A percentile compares a stretch with the other conserved stretches of the same genome.
Conservation (phyloP, 805 yeast genomes). For the Lipomyces anomalus region DNA sequence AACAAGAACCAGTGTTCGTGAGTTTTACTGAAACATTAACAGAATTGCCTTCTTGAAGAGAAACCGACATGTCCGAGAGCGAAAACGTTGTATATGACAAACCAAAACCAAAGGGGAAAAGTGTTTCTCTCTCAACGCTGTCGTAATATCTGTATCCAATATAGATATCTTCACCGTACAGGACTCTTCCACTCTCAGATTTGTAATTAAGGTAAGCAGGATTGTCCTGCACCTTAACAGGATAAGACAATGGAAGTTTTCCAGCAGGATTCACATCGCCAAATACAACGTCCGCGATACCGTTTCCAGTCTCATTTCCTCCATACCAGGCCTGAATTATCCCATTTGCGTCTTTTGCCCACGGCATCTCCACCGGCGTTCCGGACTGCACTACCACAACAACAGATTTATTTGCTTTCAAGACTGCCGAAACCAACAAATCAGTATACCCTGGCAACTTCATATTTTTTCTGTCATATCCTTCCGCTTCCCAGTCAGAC, state of each 20-base stretch:
- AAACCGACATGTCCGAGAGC: conserved; percentile 34
- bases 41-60: conserved; percentile 26
- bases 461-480: conserved; percentile 49
- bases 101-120: conserved; percentile 60
- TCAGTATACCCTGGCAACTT: conserved; percentile 47
- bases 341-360: conserved; percentile 41
- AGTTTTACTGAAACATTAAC: conserved; percentile 42
- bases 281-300: conserved; percentile 52
- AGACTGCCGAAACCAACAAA: conserved; percentile 42
- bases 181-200: conserved; percentile 47
- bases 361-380: conserved; percentile 56
- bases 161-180: conserved; percentile 62
- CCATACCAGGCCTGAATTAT: conserved; percentile 53
- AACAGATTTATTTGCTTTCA: conserved; percentile 45
- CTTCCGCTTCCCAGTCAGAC: conserved; percentile 62
- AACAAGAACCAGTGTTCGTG: conserved; percentile 43
- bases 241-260: conserved; percentile 52
- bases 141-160: conserved; percentile 62
- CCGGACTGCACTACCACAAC: conserved; percentile 56
- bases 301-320: conserved; percentile 53
- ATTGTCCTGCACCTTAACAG: conserved; percentile 46
- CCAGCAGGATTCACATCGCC: conserved; percentile 60
- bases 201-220: conserved; percentile 51
- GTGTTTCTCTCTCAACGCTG: conserved; percentile 41
- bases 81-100: conserved; percentile 53